Percentiles rank a stretch among this genome's conserved stretches.
Conservation (phyloP, 148 eudicot species). For the Rhododendron williamsianum region DNA sequence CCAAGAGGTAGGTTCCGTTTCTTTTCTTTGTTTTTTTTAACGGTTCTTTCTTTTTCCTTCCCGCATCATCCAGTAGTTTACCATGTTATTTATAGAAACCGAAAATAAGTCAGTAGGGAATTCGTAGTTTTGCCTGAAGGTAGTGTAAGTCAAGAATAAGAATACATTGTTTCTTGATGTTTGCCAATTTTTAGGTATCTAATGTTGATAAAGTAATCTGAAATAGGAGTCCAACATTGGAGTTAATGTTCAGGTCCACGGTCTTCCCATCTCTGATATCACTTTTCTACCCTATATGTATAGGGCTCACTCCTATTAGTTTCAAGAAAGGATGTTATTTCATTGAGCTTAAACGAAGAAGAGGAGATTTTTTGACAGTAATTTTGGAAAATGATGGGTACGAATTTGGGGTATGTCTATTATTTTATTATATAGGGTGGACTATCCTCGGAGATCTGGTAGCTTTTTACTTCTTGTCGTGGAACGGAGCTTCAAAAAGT, state of each 20-base stretch:
- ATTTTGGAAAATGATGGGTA: neutral
- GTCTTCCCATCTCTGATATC: neutral
- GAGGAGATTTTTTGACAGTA: neutral
- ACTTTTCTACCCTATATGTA: neutral
- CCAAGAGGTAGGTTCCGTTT: neutral
- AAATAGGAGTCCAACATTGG: neutral
- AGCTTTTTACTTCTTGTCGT: neutral
- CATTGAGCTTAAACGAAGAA: neutral
- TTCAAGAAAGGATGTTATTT: neutral
- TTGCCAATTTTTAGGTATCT: neutral
- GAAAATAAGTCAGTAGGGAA: neutral
- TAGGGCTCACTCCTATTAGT: neutral
- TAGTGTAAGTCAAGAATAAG: neutral
- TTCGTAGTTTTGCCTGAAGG: neutral
- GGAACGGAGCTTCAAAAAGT: slow-evolving; percentile 1
- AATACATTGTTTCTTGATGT: neutral
- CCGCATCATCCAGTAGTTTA: neutral
- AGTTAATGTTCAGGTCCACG: neutral
- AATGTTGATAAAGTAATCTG: neutral
- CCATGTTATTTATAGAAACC: neutral
- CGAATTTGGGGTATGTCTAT: neutral
- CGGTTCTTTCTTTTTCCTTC: neutral
- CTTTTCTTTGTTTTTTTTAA: neutral
- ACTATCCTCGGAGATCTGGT: neutral
- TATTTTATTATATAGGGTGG: neutral